phyloP scores from a whole-genome alignment of 164 flowering plant species.

The Kalanchoe fedtschenkoi region DNA sequence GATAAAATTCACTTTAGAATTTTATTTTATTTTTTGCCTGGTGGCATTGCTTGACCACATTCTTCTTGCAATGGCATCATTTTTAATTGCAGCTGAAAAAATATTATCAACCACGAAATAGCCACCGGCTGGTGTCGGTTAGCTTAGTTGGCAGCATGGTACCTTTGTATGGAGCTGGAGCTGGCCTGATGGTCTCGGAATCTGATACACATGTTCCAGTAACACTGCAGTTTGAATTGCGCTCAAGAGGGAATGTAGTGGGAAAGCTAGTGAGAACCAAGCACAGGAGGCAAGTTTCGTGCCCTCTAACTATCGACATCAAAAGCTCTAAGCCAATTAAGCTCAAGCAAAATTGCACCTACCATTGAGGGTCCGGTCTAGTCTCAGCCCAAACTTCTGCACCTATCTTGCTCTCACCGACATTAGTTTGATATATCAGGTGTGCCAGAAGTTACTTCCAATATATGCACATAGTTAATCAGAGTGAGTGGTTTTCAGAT shows the following conservation, averaged over 20 bases:
- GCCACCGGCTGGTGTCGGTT: slow-evolving; percentile 39
- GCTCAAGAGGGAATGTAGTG: slow-evolving; percentile 64
- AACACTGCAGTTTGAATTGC: slow-evolving; percentile 46
- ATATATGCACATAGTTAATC: not conserved
- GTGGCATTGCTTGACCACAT: too few species aligned
- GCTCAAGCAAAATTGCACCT: slow-evolving; percentile 41
- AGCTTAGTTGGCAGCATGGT: slow-evolving; percentile 55
- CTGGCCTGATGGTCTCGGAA: slow-evolving; percentile 32
- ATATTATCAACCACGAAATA: slow-evolving; percentile 85
- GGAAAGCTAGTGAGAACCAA: slow-evolving; percentile 73
- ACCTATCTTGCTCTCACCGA: not conserved
- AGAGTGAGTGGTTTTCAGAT: too few species aligned
- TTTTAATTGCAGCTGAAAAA: slow-evolving; percentile 69
- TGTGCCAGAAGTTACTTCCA: not conserved
- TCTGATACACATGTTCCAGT: slow-evolving; percentile 43
- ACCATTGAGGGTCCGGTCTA: slow-evolving; percentile 22
- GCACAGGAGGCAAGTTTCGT: slow-evolving; percentile 35
- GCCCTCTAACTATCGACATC: slow-evolving; percentile 40
- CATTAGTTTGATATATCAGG: not conserved
- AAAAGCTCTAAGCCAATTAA: slow-evolving; percentile 42
- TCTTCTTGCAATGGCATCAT: too few species aligned
- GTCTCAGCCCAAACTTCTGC: not conserved
- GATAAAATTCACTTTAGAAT: too few species aligned
- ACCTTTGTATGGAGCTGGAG: slow-evolving; percentile 90
- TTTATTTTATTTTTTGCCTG: too few species aligned